A percentile compares a stretch with the other conserved stretches of the same genome.
phyloP scores from a whole-genome alignment of 306 rosid genomes.

The Sicyos edulis region DNA sequence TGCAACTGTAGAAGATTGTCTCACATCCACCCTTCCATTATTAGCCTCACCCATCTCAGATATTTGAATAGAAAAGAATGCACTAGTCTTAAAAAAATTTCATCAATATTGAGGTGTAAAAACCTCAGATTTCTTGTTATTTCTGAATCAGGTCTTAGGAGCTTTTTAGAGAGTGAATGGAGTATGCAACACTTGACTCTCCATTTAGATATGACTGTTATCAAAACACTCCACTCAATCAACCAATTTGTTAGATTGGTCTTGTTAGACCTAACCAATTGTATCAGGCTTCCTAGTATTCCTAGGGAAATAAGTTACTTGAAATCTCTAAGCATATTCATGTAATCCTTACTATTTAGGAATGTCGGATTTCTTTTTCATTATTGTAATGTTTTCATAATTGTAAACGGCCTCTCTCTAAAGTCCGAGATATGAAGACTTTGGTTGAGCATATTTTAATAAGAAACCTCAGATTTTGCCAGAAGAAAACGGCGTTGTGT shows the following conservation, averaged over 20 bases:
- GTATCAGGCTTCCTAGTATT: neutral
- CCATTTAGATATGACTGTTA: neutral
- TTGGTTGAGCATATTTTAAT: too few species aligned
- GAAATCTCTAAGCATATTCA: too few species aligned
- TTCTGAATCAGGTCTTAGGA: neutral
- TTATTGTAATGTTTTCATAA: too few species aligned
- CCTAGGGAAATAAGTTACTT: neutral
- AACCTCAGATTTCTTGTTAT: neutral
- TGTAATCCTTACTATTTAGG: too few species aligned
- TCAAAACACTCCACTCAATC: neutral
- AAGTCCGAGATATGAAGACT: too few species aligned
- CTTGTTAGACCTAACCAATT: neutral
- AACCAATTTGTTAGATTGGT: neutral
- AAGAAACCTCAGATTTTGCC: too few species aligned
- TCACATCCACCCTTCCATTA: slow-evolving; percentile 17
- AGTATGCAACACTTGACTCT: neutral
- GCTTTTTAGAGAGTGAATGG: neutral
- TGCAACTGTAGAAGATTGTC: slow-evolving; percentile 16
- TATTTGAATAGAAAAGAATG: slow-evolving; percentile 17
- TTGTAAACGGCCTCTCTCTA: too few species aligned
- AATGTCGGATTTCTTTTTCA: too few species aligned
- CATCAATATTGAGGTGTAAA: neutral
- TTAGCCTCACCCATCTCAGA: neutral
- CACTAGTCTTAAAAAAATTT: neutral
- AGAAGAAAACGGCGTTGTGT: too few species aligned